A percentile compares a stretch with the other conserved stretches of the same genome.
These are phyloP conservation scores for Silene latifolia DNA, from an alignment of 148 eudicot genomes.

Conservation along the genomic window DNA sequence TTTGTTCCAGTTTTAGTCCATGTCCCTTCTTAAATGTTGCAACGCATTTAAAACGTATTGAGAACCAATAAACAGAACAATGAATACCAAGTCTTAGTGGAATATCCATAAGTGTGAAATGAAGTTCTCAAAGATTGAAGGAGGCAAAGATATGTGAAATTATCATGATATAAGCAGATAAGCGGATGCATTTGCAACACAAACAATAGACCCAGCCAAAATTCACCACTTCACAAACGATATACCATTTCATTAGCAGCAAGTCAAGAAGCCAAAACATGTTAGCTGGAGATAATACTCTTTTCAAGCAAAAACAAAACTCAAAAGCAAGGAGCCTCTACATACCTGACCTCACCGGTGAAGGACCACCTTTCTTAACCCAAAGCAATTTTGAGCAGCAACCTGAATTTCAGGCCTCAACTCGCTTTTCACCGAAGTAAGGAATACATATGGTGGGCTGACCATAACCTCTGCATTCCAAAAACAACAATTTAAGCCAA, in stretches of 20 bases:
- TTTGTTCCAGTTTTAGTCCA: background rate
- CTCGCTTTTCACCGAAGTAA: conserved; percentile 45
- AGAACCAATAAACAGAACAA: background rate
- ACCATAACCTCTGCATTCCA: conserved; percentile 67
- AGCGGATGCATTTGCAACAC: background rate
- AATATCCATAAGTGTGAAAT: background rate
- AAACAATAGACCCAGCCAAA: background rate
- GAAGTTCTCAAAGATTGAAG: background rate
- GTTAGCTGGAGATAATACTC: background rate
- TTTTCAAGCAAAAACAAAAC: background rate
- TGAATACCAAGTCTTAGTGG: background rate
- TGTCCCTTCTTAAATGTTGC: background rate
- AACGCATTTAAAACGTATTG: background rate
- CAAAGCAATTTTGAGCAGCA: conserved; percentile 85
- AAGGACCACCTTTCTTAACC: conserved; percentile 81
- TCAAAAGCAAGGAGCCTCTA: background rate
- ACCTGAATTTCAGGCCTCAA: conserved; percentile 68
- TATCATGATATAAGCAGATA: background rate
- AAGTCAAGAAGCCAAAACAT: conserved; percentile 2
- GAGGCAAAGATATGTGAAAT: background rate
- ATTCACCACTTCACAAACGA: background rate
- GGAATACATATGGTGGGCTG: conserved; percentile 69
- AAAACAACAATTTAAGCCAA: conserved; percentile 3
- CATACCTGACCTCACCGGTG: conserved; percentile 88
- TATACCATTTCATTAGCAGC: background rate